phyloP scores from a whole-genome alignment of 2,329 filamentous ascomycete genomes.

The Stachybotrys elegans region DNA sequence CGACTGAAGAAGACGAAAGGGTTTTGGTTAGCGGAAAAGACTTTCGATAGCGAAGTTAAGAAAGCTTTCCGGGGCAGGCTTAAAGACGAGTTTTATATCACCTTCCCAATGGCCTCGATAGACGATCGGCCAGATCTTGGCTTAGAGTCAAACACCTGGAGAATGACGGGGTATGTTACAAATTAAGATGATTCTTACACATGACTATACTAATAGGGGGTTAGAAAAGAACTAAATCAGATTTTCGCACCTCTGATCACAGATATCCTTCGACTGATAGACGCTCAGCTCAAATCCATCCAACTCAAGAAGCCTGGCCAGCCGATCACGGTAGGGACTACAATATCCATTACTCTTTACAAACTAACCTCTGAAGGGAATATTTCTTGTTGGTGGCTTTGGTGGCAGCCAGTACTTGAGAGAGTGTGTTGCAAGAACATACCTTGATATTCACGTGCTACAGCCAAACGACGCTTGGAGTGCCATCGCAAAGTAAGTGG shows the following conservation, averaged over 20 bases:
- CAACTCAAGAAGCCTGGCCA: constrained; percentile 5
- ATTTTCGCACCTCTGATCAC: constrained; percentile 17
- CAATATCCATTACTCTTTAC: not conserved
- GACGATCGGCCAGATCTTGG: constrained; percentile 8
- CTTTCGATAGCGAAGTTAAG: constrained; percentile 16
- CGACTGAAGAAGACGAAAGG: constrained; percentile 6
- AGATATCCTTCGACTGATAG: constrained; percentile 13
- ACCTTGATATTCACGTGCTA: constrained; percentile 21
- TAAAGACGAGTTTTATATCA: constrained; percentile 11
- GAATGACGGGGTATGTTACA: constrained; percentile 11
- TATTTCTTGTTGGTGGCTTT: constrained; percentile 33
- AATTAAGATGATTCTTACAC: not conserved
- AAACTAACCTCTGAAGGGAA: constrained; percentile 9
- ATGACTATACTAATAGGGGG: not conserved
- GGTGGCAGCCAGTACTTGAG: constrained; percentile 30
- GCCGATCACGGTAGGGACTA: constrained; percentile 7
- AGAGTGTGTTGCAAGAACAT: constrained; percentile 15
- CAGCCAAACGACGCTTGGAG: constrained; percentile 22
- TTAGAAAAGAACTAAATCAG: not conserved
- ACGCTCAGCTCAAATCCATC: constrained; percentile 11
- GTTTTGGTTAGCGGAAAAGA: constrained; percentile 7
- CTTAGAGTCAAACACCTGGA: constrained; percentile 11
- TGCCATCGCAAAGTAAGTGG: constrained; percentile 16
- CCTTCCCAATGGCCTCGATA: constrained; percentile 14
- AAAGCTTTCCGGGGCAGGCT: constrained; percentile 8